Base-by-base conservation (phyloP, 2,329 filamentous ascomycete species). In the Pseudopithomyces maydicus region DNA sequence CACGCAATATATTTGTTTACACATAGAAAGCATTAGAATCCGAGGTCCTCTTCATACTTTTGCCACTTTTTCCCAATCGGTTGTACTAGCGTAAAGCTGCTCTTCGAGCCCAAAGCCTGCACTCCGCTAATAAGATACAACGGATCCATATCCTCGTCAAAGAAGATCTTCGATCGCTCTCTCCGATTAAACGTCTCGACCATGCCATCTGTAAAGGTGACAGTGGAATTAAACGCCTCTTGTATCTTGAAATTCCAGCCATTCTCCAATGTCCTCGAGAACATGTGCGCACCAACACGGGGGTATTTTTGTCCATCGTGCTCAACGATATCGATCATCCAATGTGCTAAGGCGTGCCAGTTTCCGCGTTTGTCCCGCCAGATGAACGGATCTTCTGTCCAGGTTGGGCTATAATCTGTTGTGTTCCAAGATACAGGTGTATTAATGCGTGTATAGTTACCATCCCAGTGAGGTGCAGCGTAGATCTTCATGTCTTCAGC, bases 131-230 rank as follows among this genome's bases (percentile, higher is more conserved):
- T 68, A 56, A 83, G 48, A 52, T 81, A 81, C 41, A 84, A 57
- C 2, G 81, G 80, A 14, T 73, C 80, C 72, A 81, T 71, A n/a
- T 74, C 54, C 0, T 77, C 77, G 55, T 83, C 80, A 1, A 83
- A 82, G 50, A 78, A 81, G 5, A 84, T 46, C 70, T 82, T 81
- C 0, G 81, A 80, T 2, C 81, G 67, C 59, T 83, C 81, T 12
- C 81, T 65, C 2, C 81, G 72, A 49, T 79, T 78, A 35, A 77
- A 80, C 3, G 74, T 68, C 42, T 73, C 69, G 22, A 57, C 66
- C 0, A 68, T 69, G 0, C 81, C 80, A 59, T 83, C 81, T 0
- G 74, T 76, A 49, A 78, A 80, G 1, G 8, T 20, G 7, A 68
- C 64, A 2, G 57, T 62, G 29, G 64, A 74, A 51, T 70, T 75